Evolutionary conservation across 1,284 basidiomycete species (phyloP).

Genomic region (Peniophora sp.): DNA sequence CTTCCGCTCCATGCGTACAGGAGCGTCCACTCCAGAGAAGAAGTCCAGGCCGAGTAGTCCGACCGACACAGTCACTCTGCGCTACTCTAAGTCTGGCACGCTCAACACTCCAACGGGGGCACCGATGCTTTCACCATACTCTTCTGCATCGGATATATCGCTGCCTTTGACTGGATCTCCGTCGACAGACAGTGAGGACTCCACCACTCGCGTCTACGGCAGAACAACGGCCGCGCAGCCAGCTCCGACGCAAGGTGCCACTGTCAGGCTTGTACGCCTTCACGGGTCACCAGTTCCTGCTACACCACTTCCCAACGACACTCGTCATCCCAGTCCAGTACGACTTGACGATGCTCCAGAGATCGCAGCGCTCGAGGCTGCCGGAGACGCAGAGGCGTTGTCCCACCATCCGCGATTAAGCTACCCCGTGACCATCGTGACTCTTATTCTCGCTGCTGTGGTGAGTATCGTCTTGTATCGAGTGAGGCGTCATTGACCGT

Average conservation of each 20-base stretch:
- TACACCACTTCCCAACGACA: conserved; percentile 5
- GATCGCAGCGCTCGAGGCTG: conserved; percentile 9
- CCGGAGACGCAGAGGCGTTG: conserved; percentile 8
- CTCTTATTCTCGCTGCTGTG: conserved; percentile 57
- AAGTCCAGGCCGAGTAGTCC: neutral
- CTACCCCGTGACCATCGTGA: conserved; percentile 44
- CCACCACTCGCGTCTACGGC: conserved; percentile 1
- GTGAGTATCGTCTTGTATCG: conserved; percentile 32
- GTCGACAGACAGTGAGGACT: neutral
- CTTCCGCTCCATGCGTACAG: neutral
- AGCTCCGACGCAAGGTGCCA: conserved; percentile 13
- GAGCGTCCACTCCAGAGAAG: neutral
- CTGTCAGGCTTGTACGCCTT: conserved; percentile 22
- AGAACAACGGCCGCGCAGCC: conserved; percentile 7
- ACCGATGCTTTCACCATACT: conserved; percentile 1
- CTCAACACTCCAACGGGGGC: conserved; percentile 1
- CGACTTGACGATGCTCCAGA: conserved; percentile 5
- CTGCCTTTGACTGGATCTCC: conserved; percentile 4
- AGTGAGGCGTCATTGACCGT: neutral
- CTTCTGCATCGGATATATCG: conserved; percentile 9
- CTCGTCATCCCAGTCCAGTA: conserved; percentile 8
- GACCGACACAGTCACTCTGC: neutral
- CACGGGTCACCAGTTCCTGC: conserved; percentile 11
- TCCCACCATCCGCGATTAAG: conserved; percentile 43
- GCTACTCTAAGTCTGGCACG: neutral